phyloP scores from a whole-genome alignment of 305 asterid genomes.

The Lippia alba region DNA sequence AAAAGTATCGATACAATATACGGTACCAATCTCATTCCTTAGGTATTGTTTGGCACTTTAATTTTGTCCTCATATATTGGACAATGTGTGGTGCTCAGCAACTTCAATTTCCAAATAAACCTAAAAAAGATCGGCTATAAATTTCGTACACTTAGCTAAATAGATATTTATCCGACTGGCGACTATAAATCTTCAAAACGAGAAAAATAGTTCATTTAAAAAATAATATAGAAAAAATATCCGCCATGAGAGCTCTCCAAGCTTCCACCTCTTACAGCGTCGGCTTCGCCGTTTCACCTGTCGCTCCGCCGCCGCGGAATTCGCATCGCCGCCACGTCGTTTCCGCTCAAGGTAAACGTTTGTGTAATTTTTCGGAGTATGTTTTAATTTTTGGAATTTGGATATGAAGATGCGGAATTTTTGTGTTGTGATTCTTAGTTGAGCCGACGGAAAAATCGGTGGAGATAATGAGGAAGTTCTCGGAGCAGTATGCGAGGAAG shows the following conservation, averaged over 20 bases:
- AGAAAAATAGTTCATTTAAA: background rate
- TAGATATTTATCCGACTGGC: background rate
- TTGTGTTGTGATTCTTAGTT: conserved; percentile 44
- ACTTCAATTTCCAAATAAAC: background rate
- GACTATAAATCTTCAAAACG: background rate
- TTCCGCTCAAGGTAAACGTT: conserved; percentile 56
- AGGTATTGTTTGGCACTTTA: too few relatives aligned
- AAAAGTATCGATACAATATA: too few relatives aligned
- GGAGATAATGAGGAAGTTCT: conserved; percentile 93
- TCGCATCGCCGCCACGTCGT: conserved; percentile 37
- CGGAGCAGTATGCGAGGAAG: conserved; percentile 96
- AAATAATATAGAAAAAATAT: background rate
- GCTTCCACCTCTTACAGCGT: conserved; percentile 52
- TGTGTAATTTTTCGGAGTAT: background rate
- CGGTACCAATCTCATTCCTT: too few relatives aligned
- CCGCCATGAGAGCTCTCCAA: conserved; percentile 52
- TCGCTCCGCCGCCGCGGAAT: conserved; percentile 31
- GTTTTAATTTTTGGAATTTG: conserved; percentile 1
- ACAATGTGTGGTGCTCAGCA: background rate
- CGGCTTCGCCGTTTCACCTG: conserved; percentile 42
- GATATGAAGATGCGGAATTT: background rate
- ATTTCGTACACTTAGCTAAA: background rate
- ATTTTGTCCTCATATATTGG: too few relatives aligned
- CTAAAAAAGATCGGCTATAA: background rate
- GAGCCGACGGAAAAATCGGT: conserved; percentile 95